Evolutionary conservation across 345 rosid species (phyloP), one percentile per base, ranked within the genome.

Genomic region (Geranium rotundifolium): DNA sequence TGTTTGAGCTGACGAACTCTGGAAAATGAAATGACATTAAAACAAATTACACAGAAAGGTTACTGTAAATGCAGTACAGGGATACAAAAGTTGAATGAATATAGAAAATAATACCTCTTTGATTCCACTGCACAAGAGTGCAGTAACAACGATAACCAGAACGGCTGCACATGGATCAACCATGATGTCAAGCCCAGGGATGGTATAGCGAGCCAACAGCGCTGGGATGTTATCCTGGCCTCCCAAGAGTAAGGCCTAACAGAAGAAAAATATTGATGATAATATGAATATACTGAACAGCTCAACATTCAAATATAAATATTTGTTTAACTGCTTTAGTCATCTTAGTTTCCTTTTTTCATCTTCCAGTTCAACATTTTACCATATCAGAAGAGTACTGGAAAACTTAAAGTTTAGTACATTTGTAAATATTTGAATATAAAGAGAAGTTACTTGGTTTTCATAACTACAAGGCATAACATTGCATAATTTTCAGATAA

Each of bases 161-260:
- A 83, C 14, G 58, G 90, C 85, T 66, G 99, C 96, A 79, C 95
- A 88, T 12, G 99, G 99, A 64, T 93, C 99, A 37, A 93, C 95
- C 69, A 83, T 81, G 66, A 93, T 56, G 63, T 83, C 95, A 59
- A 93, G 81, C 58, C 88, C 87, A 31, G 96, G 99, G 69, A 93
- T 88, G 14, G 82, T 77, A 3, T 86, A 96, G 29, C 96, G 97
- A 6, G 95, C 90, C 56, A 93, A 70, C 69, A 93, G 65, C 61
- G 58, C 5, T 23, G 99, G 99, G 67, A 93, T 80, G 61, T 84
- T 85, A 65, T 80, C 79, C 41, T 67, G 80, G 72, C 98, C 93
- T 67, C 99, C 99, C 73, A 90, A 90, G 63, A 93, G 82, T 77
- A 90, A 54, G 57, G 95, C 95, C 99, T 93, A 67, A 17, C 52